These are phyloP conservation scores for Fomitopsis pulvina DNA, from an alignment of 768 basidiomycete genomes.

Conservation along the genomic window DNA sequence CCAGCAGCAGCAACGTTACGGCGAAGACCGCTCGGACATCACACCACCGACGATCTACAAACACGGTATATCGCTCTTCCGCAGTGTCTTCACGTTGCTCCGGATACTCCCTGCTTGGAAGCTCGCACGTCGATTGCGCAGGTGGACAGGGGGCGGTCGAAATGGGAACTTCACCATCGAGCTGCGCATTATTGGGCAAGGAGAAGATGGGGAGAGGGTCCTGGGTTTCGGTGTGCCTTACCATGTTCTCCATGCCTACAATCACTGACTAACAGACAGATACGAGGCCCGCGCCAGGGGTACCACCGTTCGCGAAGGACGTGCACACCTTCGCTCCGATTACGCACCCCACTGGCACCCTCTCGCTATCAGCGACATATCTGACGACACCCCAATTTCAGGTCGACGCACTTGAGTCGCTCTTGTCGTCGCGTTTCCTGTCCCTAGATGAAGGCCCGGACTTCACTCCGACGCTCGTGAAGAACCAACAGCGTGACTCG, in stretches of 20 bases:
- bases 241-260: background rate
- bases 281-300: constrained; percentile 32
- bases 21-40: constrained; percentile 34
- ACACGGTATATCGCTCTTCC: constrained; percentile 75
- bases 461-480: constrained; percentile 67
- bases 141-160: constrained; percentile 32
- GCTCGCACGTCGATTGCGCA: constrained; percentile 54
- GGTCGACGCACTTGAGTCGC: constrained; percentile 70
- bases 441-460: constrained; percentile 58
- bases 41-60: constrained; percentile 78
- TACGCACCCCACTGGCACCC: constrained; percentile 59
- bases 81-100: constrained; percentile 67
- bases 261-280: constrained; percentile 19
- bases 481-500: constrained; percentile 56
- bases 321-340: constrained; percentile 60
- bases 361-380: constrained; percentile 58
- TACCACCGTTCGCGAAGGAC: constrained; percentile 39
- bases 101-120: constrained; percentile 75
- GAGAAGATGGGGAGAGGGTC: constrained; percentile 21
- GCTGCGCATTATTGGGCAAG: constrained; percentile 35
- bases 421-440: constrained; percentile 67
- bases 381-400: constrained; percentile 63
- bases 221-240: constrained; percentile 34
- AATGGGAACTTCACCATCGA: constrained; percentile 43
- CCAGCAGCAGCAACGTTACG: constrained; percentile 4